phyloP scores from a whole-genome alignment of 2,329 filamentous ascomycete species.

The Pyricularia sp. region DNA sequence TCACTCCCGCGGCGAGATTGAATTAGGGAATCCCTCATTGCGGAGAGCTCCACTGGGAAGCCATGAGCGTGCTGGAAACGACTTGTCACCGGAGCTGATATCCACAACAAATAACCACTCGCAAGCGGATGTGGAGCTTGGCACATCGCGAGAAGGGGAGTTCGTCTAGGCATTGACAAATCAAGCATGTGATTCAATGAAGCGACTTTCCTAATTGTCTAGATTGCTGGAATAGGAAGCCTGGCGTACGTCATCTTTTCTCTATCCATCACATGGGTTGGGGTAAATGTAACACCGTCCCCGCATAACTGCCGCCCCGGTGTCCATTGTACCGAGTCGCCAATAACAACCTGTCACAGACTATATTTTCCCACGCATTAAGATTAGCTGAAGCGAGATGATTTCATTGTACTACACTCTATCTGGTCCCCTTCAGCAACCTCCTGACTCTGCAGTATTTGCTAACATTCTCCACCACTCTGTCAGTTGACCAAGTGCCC shows the following conservation, averaged over 20 bases:
- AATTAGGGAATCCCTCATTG: constrained; percentile 17
- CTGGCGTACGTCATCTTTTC: neutral
- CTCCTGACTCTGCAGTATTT: too few species aligned
- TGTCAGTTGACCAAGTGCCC: too few species aligned
- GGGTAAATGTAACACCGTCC: neutral
- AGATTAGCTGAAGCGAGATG: too few species aligned
- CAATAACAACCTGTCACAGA: neutral
- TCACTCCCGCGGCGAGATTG: constrained; percentile 24
- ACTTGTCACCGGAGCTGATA: neutral
- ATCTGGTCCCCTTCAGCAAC: too few species aligned
- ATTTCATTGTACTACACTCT: neutral
- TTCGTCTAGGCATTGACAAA: neutral
- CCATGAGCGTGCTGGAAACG: neutral
- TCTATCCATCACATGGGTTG: neutral
- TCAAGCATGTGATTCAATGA: neutral
- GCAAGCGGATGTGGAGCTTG: neutral
- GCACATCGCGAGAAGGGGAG: neutral
- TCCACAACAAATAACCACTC: neutral
- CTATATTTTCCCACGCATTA: neutral
- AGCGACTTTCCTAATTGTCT: neutral
- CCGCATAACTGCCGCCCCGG: neutral
- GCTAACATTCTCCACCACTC: too few species aligned
- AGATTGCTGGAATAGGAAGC: neutral
- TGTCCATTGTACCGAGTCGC: neutral
- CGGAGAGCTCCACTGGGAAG: neutral